Base-by-base conservation (phyloP, 306 rosid species). In the Vigna nakashimae region DNA sequence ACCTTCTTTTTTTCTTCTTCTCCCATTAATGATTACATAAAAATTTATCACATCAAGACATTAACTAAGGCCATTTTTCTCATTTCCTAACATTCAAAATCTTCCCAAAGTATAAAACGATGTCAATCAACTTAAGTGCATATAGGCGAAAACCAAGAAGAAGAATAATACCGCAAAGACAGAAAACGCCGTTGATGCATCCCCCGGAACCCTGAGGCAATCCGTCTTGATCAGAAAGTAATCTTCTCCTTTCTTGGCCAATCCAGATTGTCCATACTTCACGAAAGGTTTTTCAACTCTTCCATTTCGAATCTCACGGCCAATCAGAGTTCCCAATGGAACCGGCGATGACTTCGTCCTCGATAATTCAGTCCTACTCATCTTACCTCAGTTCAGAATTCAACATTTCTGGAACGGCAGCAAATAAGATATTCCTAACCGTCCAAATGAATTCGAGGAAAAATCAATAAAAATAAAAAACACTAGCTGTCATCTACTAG, bases 161-260 rank as follows among this genome's bases (percentile, higher is more conserved):
- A 82, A 22, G 80, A 79, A 81, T 2, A 77, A 74, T 92, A 96
- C 99, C 96, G 98, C 99, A 52, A 91, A 92, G 56, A 91, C 98
- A 16, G 97, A 92, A 86, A 96, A 96, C 43, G 84, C 71, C 2
- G 99, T 91, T 6, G 96, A 87, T 1, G 87, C 83, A 84, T 92
- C 87, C 28, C 91, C 96, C 9, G 88, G 94, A 86, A 90, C 81
- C 80, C 97, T 85, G 49, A 84, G 88, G 88, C 90, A 92, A 69
- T 96, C 98, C 0, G 82, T 88, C 82, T 90, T 96, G 74, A 96
- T 90, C 59, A 96, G 82, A 88, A 88, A 96, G 85, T 89, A 96
- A 84, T 96, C 98, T 86, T 96, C 99, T 75, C 99, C 99, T 80
- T 96, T 96, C 90, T 89, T 96, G 18, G 98, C 98, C 96, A 96